Evolutionary conservation across 1,284 basidiomycete species (phyloP), one percentile per base, ranked within the genome.

Genomic region (Ceratobasidium sp.): DNA sequence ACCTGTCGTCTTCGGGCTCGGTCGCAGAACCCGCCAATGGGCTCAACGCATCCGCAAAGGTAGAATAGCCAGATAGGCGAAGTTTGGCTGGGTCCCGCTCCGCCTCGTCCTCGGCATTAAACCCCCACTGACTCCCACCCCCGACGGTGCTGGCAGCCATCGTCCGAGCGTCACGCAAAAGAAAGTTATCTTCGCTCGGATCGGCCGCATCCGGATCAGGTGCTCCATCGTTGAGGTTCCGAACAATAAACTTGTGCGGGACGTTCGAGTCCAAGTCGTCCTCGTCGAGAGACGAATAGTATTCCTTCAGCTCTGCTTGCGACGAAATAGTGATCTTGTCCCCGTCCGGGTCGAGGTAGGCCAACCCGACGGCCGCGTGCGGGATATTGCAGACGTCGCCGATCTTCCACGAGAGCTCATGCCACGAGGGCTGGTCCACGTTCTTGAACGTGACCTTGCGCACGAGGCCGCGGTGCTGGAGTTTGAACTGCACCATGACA

Each of bases 281-380:
- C n/a, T 68, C 74, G 49, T 59, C 74, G 43, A 37, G 43, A 5
- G 74, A 66, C 2, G 63, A 59, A 29, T 74, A 75, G 59, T 71
- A 75, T 34, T 77, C 74, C 24, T 49, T 54, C 16, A 77, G 74
- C 48, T 77, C 76, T 13, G 74, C 71, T 13, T 76, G 59, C 34
- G 75, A 71, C 11, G 54, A 66, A 48, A 77, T 76, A n/a, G 75
- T 76, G 58, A 76, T 69, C n/a, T 66, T 66, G 53, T 76, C 75
- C 2, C 65, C 65, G 51, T 68, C 65, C 1, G 65, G 65, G 65
- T 68, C 65, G 34, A 68, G 65, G 31, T 68, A 68, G 43, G 65
- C 41, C 51, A 68, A 56, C 51, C 31, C 65, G 49, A 68, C 65
- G 3, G 65, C 48, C n/a, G 65, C 65, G 51, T 68, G 65, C 6